These are phyloP conservation scores for Pseudozyma sp. DNA, from an alignment of 1,284 basidiomycete genomes.

Conservation along the genomic window DNA sequence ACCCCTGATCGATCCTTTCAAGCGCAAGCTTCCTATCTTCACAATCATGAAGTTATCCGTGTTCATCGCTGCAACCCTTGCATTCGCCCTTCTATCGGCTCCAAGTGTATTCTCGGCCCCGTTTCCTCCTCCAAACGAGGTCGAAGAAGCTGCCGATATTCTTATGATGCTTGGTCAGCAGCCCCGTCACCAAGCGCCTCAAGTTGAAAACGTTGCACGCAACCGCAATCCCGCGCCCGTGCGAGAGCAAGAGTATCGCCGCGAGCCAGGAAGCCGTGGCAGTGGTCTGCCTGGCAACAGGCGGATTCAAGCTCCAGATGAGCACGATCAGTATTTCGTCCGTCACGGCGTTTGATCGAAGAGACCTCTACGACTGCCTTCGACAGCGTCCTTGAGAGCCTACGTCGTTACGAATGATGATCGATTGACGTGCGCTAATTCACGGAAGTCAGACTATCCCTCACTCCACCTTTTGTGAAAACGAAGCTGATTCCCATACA, in stretches of 20 bases:
- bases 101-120: neutral
- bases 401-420: too few species aligned
- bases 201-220: neutral
- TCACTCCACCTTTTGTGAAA: too few species aligned
- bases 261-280: neutral
- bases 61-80: neutral
- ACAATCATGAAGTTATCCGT: neutral
- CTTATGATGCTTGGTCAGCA: neutral
- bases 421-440: too few species aligned
- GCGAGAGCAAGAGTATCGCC: too few species aligned
- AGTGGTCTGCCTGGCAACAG: neutral
- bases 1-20: too few species aligned
- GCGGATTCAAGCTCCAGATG: neutral
- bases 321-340: neutral
- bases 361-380: too few species aligned
- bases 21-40: too few species aligned
- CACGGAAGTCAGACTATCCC: too few species aligned
- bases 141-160: conserved; percentile 3
- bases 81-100: neutral
- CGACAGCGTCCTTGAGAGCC: too few species aligned
- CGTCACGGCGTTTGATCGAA: neutral
- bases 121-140: neutral
- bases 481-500: too few species aligned
- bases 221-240: too few species aligned
- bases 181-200: neutral